A percentile compares a stretch with the other conserved stretches of the same genome.
Evolutionary conservation across 768 basidiomycete species (phyloP).

Genomic region (Candolleomyces eurysporus): DNA sequence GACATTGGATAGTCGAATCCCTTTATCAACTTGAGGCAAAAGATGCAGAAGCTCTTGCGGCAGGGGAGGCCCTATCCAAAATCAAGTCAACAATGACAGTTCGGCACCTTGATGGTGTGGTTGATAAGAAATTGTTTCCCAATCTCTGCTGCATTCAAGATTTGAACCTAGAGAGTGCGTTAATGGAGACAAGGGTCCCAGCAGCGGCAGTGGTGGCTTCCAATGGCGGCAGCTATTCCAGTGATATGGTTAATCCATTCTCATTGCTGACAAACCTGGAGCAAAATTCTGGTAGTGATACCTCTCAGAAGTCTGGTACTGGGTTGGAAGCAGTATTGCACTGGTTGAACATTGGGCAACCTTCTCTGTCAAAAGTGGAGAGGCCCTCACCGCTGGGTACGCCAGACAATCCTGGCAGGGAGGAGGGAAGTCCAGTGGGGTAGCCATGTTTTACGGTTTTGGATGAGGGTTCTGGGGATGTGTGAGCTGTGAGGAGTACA

Average conservation of each 20-base stretch:
- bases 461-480: conserved; percentile 42
- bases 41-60: too few species aligned
- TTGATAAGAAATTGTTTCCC: neutral
- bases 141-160: neutral
- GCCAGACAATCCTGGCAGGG: conserved; percentile 44
- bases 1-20: too few species aligned
- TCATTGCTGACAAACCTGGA: neutral
- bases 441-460: too few species aligned
- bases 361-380: neutral
- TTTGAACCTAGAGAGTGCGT: conserved; percentile 1
- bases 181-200: neutral
- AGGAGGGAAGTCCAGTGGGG: too few species aligned
- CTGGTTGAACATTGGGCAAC: neutral
- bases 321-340: neutral
- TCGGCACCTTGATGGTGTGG: too few species aligned
- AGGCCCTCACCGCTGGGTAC: conserved; percentile 17
- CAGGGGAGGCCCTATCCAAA: too few species aligned
- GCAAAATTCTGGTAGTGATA: neutral
- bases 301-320: neutral
- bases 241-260: too few species aligned
- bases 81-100: too few species aligned
- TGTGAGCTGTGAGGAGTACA: conserved; percentile 57
- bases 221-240: neutral
- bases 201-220: neutral
- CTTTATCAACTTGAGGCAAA: too few species aligned